phyloP scores from a whole-genome alignment of 2,329 filamentous ascomycete genomes.

The Venturia aucupariae region DNA sequence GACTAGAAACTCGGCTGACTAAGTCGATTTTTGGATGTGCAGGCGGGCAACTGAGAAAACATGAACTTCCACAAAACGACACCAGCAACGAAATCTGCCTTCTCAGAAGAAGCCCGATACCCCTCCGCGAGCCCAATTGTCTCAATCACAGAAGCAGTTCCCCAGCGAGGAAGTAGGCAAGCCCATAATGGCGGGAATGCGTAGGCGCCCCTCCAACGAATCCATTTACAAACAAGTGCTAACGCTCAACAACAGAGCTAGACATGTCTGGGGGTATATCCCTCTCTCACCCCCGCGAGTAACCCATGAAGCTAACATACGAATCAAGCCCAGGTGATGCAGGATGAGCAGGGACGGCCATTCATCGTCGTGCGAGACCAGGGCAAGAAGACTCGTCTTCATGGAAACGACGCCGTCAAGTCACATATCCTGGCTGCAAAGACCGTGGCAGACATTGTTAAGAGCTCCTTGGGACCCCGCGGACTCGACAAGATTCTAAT shows the following conservation, averaged over 20 bases:
- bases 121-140: background rate
- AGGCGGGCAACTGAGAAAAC: no score
- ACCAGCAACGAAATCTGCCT: background rate
- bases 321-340: conserved; percentile 60
- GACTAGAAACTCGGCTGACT: no score
- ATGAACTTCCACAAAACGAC: background rate
- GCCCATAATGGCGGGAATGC: conserved; percentile 25
- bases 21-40: no score
- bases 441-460: conserved; percentile 94
- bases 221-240: conserved; percentile 19
- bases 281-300: no score
- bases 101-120: background rate
- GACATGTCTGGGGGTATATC: conserved; percentile 49
- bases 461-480: conserved; percentile 88
- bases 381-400: conserved; percentile 94
- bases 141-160: background rate
- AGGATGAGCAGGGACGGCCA: conserved; percentile 93
- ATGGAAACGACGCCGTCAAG: conserved; percentile 95
- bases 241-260: conserved; percentile 49
- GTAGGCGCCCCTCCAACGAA: conserved; percentile 19
- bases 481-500: conserved; percentile 99
- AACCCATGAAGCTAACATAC: background rate
- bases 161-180: background rate
- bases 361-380: conserved; percentile 99
- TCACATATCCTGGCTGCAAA: conserved; percentile 94